phyloP scores from a whole-genome alignment of 2,329 filamentous ascomycete genomes.

The Dryadomyces quercus-mongolicae region DNA sequence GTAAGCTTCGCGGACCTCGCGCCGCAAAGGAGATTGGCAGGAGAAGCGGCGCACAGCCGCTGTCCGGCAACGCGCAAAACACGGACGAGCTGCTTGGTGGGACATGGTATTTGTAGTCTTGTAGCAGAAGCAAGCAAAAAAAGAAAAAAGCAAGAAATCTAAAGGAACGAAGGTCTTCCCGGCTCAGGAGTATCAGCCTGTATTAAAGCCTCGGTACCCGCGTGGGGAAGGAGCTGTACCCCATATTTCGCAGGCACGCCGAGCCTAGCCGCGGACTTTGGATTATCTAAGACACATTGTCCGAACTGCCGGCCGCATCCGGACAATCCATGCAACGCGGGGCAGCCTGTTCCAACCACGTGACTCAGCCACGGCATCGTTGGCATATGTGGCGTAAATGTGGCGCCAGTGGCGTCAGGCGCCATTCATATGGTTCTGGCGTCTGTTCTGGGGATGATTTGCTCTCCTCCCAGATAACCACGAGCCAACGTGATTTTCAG shows the following conservation, averaged over 20 bases:
- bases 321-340: background rate
- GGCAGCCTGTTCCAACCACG: background rate
- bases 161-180: too few relatives aligned
- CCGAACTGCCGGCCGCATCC: background rate
- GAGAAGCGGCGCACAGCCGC: slow-evolving; percentile 32
- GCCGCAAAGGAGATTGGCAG: slow-evolving; percentile 14
- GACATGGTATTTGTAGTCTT: slow-evolving; percentile 2
- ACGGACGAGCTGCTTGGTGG: slow-evolving; percentile 6
- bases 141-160: background rate
- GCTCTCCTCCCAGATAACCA: background rate
- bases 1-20: slow-evolving; percentile 78
- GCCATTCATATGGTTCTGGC: background rate
- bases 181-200: background rate
- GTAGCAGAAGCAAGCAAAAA: background rate
- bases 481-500: background rate
- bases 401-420: background rate
- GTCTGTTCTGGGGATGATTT: background rate
- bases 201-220: background rate
- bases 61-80: slow-evolving; percentile 18
- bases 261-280: background rate
- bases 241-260: background rate
- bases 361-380: background rate
- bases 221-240: background rate
- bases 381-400: too few relatives aligned
- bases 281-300: background rate